Evolutionary conservation across 1,139 yeast genomes (phyloP).

Genomic region (Suhomyces atakaporum): DNA sequence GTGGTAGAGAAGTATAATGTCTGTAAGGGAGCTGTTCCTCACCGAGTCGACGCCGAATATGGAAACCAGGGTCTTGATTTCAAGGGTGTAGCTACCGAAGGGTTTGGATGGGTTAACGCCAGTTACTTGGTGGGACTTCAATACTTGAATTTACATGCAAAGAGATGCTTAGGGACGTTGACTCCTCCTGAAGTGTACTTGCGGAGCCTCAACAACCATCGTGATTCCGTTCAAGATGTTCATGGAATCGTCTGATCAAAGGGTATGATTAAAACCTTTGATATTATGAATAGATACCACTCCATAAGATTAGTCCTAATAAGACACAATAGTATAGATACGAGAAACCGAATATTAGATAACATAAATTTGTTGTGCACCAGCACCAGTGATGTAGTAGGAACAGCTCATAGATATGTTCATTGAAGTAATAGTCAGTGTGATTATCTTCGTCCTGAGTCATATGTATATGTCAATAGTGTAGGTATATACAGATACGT

Average conservation of each 20-base stretch:
- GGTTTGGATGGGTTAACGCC: conserved; percentile 97
- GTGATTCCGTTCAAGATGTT: not conserved
- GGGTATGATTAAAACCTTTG: too few species aligned
- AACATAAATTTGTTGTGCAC: too few species aligned
- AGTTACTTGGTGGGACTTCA: conserved; percentile 77
- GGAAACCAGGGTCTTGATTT: conserved; percentile 95
- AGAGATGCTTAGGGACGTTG: conserved; percentile 77
- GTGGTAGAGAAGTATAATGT: conserved; percentile 97
- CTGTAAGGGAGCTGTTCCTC: conserved; percentile 80
- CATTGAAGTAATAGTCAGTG: too few species aligned
- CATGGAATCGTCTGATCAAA: not conserved
- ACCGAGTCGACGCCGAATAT: conserved; percentile 91
- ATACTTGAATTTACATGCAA: conserved; percentile 66
- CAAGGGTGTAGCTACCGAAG: conserved; percentile 94
- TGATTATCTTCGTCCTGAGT: too few species aligned
- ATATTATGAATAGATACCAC: not conserved
- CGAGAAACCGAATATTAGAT: too few species aligned
- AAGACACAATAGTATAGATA: too few species aligned
- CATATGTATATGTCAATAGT: too few species aligned
- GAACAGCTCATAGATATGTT: too few species aligned
- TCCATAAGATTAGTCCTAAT: too few species aligned
- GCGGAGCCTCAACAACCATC: conserved; percentile 14
- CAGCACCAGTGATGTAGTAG: too few species aligned
- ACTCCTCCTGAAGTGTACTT: conserved; percentile 79
- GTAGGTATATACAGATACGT: too few species aligned